A percentile compares a stretch with the other conserved stretches of the same genome.
Conservation (phyloP, 192 early-diverging fungal species). For the Podila minutissima region DNA sequence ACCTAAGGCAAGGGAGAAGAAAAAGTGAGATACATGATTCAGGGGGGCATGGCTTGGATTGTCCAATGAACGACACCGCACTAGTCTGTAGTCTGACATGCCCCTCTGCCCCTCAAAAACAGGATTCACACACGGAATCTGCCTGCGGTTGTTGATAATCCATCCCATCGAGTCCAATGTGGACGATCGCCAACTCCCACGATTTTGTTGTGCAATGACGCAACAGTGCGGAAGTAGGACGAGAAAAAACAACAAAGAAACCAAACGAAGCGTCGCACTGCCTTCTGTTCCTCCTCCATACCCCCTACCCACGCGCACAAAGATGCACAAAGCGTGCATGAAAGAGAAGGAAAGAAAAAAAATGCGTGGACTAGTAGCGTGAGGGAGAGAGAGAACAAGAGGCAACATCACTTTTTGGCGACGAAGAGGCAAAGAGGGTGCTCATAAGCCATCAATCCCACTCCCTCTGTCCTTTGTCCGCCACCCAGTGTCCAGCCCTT, state of each 20-base stretch:
- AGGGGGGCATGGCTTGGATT: neutral
- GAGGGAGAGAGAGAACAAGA: too few relatives aligned
- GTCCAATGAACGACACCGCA: neutral
- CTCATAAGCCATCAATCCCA: too few relatives aligned
- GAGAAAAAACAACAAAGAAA: neutral
- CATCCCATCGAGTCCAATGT: too few relatives aligned
- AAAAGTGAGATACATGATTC: neutral
- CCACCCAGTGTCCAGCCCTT: conserved; percentile 27
- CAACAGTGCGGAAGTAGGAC: neutral
- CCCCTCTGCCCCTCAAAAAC: neutral
- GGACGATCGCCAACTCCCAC: neutral
- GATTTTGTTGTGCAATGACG: conserved; percentile 3
- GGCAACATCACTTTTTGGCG: too few relatives aligned
- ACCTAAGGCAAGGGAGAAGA: conserved; percentile 63
- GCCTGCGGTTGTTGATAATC: too few relatives aligned
- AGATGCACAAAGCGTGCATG: conserved; percentile 2
- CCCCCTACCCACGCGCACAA: neutral
- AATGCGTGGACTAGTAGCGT: neutral
- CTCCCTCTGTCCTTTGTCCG: neutral
- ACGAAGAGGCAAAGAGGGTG: too few relatives aligned
- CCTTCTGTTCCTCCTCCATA: neutral
- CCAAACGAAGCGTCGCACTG: neutral
- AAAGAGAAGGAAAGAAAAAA: conserved; percentile 5
- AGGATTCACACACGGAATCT: neutral
- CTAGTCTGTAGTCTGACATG: neutral